phyloP scores from a whole-genome alignment of 345 rosid genomes.

The Barbarea vulgaris region DNA sequence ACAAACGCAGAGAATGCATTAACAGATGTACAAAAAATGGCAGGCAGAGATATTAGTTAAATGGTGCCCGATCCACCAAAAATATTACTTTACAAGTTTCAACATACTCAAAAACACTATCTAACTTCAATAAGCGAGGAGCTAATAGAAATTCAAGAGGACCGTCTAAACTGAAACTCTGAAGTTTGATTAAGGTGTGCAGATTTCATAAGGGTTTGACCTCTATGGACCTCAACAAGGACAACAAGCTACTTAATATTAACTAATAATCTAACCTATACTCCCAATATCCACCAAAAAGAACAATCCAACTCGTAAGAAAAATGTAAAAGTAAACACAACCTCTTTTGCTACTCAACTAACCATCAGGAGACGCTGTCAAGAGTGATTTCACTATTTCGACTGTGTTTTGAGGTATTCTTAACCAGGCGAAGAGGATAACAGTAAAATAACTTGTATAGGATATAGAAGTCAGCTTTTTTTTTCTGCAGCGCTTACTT shows the following conservation, averaged over 20 bases:
- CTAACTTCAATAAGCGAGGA: not conserved
- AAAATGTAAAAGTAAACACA: not conserved
- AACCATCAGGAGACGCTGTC: not conserved
- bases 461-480: too few relatives aligned
- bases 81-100: constrained; percentile 1
- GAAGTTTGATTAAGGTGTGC: not conserved
- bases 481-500: too few relatives aligned
- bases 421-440: not conserved
- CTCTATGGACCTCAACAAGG: constrained; percentile 65
- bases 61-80: not conserved
- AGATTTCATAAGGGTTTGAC: constrained; percentile 64
- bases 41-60: not conserved
- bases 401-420: not conserved
- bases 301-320: not conserved
- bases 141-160: not conserved
- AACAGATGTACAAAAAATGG: constrained; percentile 16
- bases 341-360: not conserved
- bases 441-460: too few relatives aligned
- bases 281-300: not conserved
- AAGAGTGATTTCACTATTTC: not conserved
- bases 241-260: constrained; percentile 64
- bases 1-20: constrained; percentile 27
- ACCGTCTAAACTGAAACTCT: not conserved
- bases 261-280: constrained; percentile 17
- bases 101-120: not conserved